phyloP scores from a whole-genome alignment of 1,139 yeast species.

The Saccharomyces hybrid region DNA sequence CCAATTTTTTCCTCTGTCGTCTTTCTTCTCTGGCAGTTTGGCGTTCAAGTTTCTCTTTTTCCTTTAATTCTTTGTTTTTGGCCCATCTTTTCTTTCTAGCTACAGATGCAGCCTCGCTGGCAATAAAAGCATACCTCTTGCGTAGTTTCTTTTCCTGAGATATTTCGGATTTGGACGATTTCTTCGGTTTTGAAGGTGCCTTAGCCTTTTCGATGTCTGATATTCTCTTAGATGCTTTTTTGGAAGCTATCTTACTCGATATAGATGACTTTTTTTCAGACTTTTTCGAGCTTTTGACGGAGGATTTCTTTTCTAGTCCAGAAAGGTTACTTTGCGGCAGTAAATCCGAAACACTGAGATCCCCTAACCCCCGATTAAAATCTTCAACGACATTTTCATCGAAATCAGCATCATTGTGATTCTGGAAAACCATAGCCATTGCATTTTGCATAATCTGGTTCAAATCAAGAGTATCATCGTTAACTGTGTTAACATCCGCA shows the following conservation, averaged over 20 bases:
- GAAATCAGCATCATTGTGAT: slow-evolving; percentile 19
- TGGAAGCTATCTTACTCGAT: slow-evolving; percentile 3
- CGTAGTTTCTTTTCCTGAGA: slow-evolving; percentile 16
- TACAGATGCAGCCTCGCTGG: slow-evolving; percentile 22
- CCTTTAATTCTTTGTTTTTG: slow-evolving; percentile 14
- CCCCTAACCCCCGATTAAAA: slow-evolving; percentile 49
- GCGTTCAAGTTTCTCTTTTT: slow-evolving; percentile 8
- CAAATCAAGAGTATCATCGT: slow-evolving; percentile 43
- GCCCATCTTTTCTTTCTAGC: slow-evolving; percentile 23
- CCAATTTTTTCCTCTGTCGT: slow-evolving; percentile 17
- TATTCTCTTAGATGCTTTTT: not conserved
- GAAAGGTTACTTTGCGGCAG: slow-evolving; percentile 20
- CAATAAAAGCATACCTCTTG: slow-evolving; percentile 20
- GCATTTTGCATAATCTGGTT: slow-evolving; percentile 69
- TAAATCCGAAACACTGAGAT: slow-evolving; percentile 37
- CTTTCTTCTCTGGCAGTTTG: slow-evolving; percentile 17
- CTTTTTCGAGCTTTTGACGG: slow-evolving; percentile 21
- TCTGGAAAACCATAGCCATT: slow-evolving; percentile 51
- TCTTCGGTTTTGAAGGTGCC: slow-evolving; percentile 8
- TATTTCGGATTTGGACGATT: slow-evolving; percentile 10
- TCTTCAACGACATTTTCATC: slow-evolving; percentile 40
- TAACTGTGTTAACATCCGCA: slow-evolving; percentile 7
- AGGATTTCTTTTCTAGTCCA: slow-evolving; percentile 16
- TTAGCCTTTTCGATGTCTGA: not conserved
- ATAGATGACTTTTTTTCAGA: slow-evolving; percentile 22